These are phyloP conservation scores for Rhodotorula sp. DNA, from an alignment of 1,284 basidiomycete species.

Conservation along the genomic window DNA sequence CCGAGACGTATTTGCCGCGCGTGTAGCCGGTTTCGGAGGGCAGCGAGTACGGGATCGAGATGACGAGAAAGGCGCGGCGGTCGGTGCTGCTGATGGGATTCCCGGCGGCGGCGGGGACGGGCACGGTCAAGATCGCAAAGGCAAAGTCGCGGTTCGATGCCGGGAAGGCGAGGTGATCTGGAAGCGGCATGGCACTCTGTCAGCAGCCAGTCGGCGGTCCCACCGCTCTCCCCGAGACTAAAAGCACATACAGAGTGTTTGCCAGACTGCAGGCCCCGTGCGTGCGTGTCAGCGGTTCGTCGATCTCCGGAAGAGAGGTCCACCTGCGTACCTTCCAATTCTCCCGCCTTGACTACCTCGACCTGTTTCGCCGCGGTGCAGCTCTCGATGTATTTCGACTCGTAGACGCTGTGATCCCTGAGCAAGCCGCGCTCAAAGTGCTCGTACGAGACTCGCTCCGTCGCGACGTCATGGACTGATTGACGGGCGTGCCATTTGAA, in stretches of 20 bases:
- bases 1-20: slow-evolving; percentile 26
- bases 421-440: slow-evolving; percentile 23
- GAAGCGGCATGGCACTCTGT: neutral
- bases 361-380: slow-evolving; percentile 10
- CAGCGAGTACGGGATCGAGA: slow-evolving; percentile 28
- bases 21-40: slow-evolving; percentile 12
- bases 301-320: neutral
- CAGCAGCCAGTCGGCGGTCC: neutral
- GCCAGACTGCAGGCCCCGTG: slow-evolving; percentile 18
- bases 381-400: slow-evolving; percentile 28
- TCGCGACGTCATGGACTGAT: neutral
- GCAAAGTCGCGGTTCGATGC: slow-evolving; percentile 30
- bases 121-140: slow-evolving; percentile 25
- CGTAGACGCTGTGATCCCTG: slow-evolving; percentile 21
- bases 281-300: neutral
- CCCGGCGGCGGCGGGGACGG: neutral
- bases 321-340: slow-evolving; percentile 20
- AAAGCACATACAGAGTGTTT: slow-evolving; percentile 17
- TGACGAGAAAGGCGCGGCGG: slow-evolving; percentile 25
- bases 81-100: neutral
- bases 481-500: slow-evolving; percentile 25
- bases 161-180: slow-evolving; percentile 22
- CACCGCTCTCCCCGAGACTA: too few species aligned
- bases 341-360: slow-evolving; percentile 10
- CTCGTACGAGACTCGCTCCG: slow-evolving; percentile 10